A percentile compares a stretch with the other conserved stretches of the same genome.
Conservation (phyloP, 441 rosid genomes). For the Euphorbia celastroides region DNA sequence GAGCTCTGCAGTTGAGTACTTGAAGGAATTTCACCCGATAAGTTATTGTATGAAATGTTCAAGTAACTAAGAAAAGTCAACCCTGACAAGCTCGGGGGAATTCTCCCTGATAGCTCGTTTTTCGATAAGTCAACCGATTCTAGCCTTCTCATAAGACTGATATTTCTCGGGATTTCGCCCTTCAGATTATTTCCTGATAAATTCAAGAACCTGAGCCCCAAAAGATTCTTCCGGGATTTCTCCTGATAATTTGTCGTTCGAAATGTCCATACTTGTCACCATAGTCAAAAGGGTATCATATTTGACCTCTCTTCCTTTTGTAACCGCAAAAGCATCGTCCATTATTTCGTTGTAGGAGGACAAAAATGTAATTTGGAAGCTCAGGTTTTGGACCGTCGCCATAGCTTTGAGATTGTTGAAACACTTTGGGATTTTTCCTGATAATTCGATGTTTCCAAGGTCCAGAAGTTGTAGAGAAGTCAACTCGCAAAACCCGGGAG, state of each 20-base stretch:
- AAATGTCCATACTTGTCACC: constrained; percentile 27
- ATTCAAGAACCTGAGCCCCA: constrained; percentile 23
- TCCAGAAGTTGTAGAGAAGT: constrained; percentile 25
- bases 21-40: constrained; percentile 28
- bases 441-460: constrained; percentile 1
- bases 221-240: constrained; percentile 37
- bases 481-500: constrained; percentile 14
- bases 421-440: constrained; percentile 11
- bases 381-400: neutral
- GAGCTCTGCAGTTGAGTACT: constrained; percentile 21
- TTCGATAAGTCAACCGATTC: constrained; percentile 30
- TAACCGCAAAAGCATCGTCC: constrained; percentile 8
- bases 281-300: constrained; percentile 24
- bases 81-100: constrained; percentile 33
- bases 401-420: constrained; percentile 12
- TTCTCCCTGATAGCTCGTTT: constrained; percentile 28
- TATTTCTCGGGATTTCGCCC: constrained; percentile 25
- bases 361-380: neutral
- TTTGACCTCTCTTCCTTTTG: constrained; percentile 24
- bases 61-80: constrained; percentile 23
- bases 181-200: constrained; percentile 24
- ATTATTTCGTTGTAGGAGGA: constrained; percentile 23
- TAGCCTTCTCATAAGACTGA: constrained; percentile 26
- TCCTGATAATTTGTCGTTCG: constrained; percentile 41
- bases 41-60: constrained; percentile 29